Evolutionary conservation across 352 stramenopile genomes (phyloP), one percentile per base, ranked within the genome.

Genomic region (Phytophthora agathidicida): DNA sequence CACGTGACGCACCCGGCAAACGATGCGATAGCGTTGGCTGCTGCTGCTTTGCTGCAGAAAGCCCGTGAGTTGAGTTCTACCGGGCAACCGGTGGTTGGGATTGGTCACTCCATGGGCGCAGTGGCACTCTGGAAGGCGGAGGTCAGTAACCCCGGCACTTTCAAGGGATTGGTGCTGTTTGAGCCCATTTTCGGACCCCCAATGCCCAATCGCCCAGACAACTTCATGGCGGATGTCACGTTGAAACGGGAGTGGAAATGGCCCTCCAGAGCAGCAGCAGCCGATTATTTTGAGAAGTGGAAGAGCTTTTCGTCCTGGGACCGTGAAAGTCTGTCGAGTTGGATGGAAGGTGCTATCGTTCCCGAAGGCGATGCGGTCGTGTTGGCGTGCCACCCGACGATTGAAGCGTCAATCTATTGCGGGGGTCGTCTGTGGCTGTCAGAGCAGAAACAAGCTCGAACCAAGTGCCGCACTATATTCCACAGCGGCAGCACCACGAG

Each of bases 21-120:
- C 35, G 39, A 74, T 13, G 65, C 59, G 45, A 71, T n/a, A n/a
- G n/a, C n/a, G n/a, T n/a, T n/a, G n/a, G n/a, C n/a, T n/a, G n/a
- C n/a, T n/a, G n/a, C n/a, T n/a, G n/a, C n/a, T n/a, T n/a, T n/a
- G n/a, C n/a, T 53, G 10, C 19, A 60, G n/a, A 49, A 58, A 16
- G n/a, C n/a, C 1, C 10, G 52, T 3, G 16, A 64, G 17, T 46
- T 60, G 5, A 7, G 35, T 3, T 24, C n/a, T 3, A 27, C 5
- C 4, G 27, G 56, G 14, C 22, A 42, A 10, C 60, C 75, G 28
- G 41, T 89, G 17, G 75, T 87, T 35, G 79, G 79, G 1, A 75
- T 89, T 28, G 75, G 75, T 26, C 75, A 86, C 14, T 86, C 75
- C 1, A 69, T 86, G 60, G 75, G 72, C 3, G 72, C 65, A 0